Base-by-base conservation (phyloP, 2,329 filamentous ascomycete species). In the Pseudonectria buxi region DNA sequence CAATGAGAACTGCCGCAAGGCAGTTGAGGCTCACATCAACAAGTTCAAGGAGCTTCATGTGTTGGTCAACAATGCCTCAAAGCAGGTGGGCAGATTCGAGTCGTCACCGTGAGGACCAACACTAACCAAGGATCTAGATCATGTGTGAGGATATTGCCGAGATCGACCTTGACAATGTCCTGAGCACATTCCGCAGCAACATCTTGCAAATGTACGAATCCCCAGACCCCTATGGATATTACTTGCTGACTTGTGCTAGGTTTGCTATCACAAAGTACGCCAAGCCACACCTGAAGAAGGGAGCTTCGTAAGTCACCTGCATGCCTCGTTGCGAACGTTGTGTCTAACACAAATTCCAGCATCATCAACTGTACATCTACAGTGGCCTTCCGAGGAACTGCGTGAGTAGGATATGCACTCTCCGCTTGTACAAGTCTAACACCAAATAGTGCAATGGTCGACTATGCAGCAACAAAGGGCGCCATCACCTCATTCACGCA, bases 251-350 rank as follows among this genome's bases (percentile, higher is more conserved):
- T 6, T 9, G 5, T 9, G 9, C 18, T 9, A 22, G 18, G 18
- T 74, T 79, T 47, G 72, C 72, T n/a, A 60, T 78, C 41, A 70
- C 70, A 5, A 78, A 78, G 49, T 77, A 67, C 41, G 63, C 72
- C 0, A 52, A 78, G 7, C 67, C 67, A 5, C 67, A 77, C 44
- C 73, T 78, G 72, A 61, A 66, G 36, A 63, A 58, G 33, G 71
- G 72, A 4, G 58, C 45, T 30, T 65, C 61, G 65, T 68, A 42
- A 43, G 64, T 58, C 14, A n/a, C n/a, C n/a, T n/a, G n/a, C n/a
- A n/a, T n/a, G n/a, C 10, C 0, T 10, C n/a, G 6, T 6, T 14
- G 11, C n/a, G 34, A 7, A 29, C 6, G 10, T 11, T 15, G 1
- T 22, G 18, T 22, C 18, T 22, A 22, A 22, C 18, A 22, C 18